Evolutionary conservation across 2,329 filamentous ascomycete species (phyloP), one percentile per base, ranked within the genome.

Genomic region (Colletotrichum sojae): DNA sequence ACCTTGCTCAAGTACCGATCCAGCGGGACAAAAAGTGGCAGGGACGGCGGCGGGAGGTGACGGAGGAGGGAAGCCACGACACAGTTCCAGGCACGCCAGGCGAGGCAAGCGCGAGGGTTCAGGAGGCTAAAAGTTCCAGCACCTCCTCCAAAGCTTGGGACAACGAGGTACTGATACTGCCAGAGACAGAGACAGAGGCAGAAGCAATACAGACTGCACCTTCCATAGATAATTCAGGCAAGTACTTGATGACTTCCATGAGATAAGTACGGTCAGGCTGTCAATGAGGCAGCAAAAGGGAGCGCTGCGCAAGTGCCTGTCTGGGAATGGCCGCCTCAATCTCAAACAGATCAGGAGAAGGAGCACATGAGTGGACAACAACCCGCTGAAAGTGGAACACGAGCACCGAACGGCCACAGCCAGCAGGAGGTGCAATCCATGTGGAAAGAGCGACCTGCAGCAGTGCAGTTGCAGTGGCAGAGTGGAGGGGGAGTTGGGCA

Each of bases 271-370:
- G 8, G 10, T 36, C 31, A 9, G 31, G 31, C 31, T 36, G 31
- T 3, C 31, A 36, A 36, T 10, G 31, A 18, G 45, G 27, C 9
- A 43, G 40, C 40, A 15, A 60, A 45, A 51, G 36, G 51, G 51
- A 56, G 40, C 36, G 45, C 18, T 9, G 45, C 16, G 45, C 46
- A 31, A 51, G 31, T 51, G 20, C 49, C 31, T 56, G 46, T 46
- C 60, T 67, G 36, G 52, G 59, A 51, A 63, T 51, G 59, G 45
- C 16, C 6, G 46, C 53, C 39, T 57, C 18, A 51, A 45, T n/a
- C 59, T 57, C 59, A 67, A 67, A 67, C 25, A 49, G 51, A 67
- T 52, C 46, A 62, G 36, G 63, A 36, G 61, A 62, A 63, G 58
- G 43, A 9, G 45, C 39, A 13, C 31, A 20, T 22, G 25, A 57